A percentile compares a stretch with the other conserved stretches of the same genome.
These are phyloP conservation scores for Binderoboletus segoi DNA, from an alignment of 1,284 basidiomycete species.

Conservation along the genomic window DNA sequence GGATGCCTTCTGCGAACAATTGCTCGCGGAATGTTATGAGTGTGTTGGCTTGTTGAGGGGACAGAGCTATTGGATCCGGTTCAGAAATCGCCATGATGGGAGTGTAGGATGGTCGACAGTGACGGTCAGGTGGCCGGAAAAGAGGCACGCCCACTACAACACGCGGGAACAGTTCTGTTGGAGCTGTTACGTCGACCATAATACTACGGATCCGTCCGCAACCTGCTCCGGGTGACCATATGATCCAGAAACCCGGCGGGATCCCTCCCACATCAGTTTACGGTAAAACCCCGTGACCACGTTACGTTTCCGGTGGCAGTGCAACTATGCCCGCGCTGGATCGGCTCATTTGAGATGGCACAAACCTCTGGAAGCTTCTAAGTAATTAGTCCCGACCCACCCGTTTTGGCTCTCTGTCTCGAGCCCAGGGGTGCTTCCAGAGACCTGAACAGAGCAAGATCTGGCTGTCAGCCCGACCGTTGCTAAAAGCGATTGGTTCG, in stretches of 20 bases:
- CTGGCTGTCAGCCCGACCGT: too few relatives aligned
- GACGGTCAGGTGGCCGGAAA: neutral
- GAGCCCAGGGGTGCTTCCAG: too few relatives aligned
- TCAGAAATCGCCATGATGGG: conserved; percentile 18
- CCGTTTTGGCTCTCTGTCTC: too few relatives aligned
- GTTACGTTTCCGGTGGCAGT: neutral
- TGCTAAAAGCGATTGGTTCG: too few relatives aligned
- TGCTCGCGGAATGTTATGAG: conserved; percentile 47
- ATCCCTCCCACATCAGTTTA: neutral
- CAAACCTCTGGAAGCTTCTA: too few relatives aligned
- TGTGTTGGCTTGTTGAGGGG: conserved; percentile 23
- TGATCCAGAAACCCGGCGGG: neutral
- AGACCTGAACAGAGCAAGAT: too few relatives aligned
- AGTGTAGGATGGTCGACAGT: neutral
- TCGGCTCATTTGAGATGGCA: neutral
- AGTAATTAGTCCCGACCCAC: too few relatives aligned
- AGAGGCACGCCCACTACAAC: neutral
- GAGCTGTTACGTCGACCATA: too few relatives aligned
- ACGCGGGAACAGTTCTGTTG: conserved; percentile 1
- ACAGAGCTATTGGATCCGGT: conserved; percentile 9
- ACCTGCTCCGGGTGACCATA: too few relatives aligned
- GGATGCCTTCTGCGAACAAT: conserved; percentile 51
- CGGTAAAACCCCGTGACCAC: too few relatives aligned
- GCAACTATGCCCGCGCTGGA: too few relatives aligned
- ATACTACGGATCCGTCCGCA: too few relatives aligned